Percentiles rank a stretch among this genome's conserved stretches.
phyloP scores from a whole-genome alignment of 768 basidiomycete genomes.

The Tephrocybe sp. region DNA sequence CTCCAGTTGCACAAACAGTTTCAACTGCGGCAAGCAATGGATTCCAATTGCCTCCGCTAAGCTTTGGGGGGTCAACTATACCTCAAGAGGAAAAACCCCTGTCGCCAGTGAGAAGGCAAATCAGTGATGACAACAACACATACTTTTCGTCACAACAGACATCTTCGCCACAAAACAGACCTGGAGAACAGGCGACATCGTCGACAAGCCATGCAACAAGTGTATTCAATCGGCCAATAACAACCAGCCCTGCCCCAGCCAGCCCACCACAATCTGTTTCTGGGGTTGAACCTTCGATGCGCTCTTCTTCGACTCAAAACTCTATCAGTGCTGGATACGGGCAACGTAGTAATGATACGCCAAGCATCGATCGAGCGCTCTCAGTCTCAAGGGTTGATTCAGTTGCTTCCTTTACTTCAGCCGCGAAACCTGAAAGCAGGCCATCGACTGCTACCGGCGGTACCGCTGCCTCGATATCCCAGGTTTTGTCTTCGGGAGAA shows the following conservation, averaged over 20 bases:
- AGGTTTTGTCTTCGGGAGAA: slow-evolving; percentile 8
- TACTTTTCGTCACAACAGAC: neutral
- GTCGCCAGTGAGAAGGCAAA: slow-evolving; percentile 20
- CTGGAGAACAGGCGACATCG: slow-evolving; percentile 10
- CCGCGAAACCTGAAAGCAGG: neutral
- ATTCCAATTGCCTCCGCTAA: slow-evolving; percentile 61
- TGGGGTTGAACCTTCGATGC: neutral
- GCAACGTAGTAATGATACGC: slow-evolving; percentile 10
- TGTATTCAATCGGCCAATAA: slow-evolving; percentile 3
- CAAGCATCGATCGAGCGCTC: slow-evolving; percentile 10
- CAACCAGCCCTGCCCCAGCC: slow-evolving; percentile 1
- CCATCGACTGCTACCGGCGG: neutral
- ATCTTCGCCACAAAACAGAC: neutral
- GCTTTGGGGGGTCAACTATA: slow-evolving; percentile 32
- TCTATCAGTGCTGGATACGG: neutral
- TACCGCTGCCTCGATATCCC: slow-evolving; percentile 9
- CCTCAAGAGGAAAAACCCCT: slow-evolving; percentile 17
- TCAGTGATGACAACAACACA: slow-evolving; percentile 8
- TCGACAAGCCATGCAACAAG: neutral
- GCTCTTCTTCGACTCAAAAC: neutral
- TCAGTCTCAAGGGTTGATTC: slow-evolving; percentile 9
- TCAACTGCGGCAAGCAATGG: slow-evolving; percentile 18
- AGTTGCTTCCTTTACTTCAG: neutral
- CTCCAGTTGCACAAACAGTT: slow-evolving; percentile 6
- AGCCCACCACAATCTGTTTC: slow-evolving; percentile 8